Conservation (phyloP, 108 stramenopile genomes). For the Phaeodactylum tricornutum region DNA sequence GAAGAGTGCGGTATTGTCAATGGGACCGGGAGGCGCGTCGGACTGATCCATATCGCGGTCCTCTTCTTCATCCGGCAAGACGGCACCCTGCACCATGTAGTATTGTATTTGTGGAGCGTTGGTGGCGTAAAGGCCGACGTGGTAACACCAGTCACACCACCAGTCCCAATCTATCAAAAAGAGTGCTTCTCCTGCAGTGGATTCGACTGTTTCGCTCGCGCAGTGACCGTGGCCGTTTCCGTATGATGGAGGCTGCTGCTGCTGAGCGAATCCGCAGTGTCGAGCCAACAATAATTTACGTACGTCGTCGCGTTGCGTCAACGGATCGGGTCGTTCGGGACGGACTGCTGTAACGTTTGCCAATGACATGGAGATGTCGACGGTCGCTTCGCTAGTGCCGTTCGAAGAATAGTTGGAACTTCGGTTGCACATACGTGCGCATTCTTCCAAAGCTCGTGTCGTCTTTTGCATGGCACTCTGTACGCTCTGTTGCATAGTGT, state of each 20-base stretch:
- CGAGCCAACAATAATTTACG: slow-evolving; percentile 8
- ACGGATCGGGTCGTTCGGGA: background rate
- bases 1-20: slow-evolving; percentile 53
- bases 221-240: too few species aligned
- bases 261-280: too few species aligned
- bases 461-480: too few species aligned
- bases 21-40: slow-evolving; percentile 34
- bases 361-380: background rate
- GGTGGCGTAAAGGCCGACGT: slow-evolving; percentile 16
- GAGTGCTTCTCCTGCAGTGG: slow-evolving; percentile 45
- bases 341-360: background rate
- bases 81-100: slow-evolving; percentile 1
- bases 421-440: too few species aligned
- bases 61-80: slow-evolving; percentile 7
- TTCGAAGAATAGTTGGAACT: too few species aligned
- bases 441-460: too few species aligned
- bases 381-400: too few species aligned
- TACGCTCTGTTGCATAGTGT: too few species aligned
- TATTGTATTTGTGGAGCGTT: slow-evolving; percentile 6
- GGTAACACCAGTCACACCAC: slow-evolving; percentile 61
- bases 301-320: slow-evolving; percentile 2
- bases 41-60: slow-evolving; percentile 21
- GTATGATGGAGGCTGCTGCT: too few species aligned
- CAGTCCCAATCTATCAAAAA: slow-evolving; percentile 63
- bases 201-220: background rate